Evolutionary conservation across 2,329 filamentous ascomycete genomes (phyloP), one percentile per base, ranked within the genome.

Genomic region (Verruconis gallopava): DNA sequence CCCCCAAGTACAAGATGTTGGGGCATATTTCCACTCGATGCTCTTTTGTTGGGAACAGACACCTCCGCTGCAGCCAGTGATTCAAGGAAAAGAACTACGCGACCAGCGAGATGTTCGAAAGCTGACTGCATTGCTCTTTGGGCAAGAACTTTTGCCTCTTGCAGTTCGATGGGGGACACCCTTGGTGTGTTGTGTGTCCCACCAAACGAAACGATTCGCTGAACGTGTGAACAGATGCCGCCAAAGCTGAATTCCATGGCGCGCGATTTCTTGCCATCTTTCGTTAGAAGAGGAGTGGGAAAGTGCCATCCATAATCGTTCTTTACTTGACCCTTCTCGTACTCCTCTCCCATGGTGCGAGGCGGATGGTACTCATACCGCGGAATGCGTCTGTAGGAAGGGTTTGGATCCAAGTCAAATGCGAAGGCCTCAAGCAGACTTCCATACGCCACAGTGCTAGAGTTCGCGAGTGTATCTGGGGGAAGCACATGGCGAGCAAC

Each of bases 71-170:
- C n/a, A n/a, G 25, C 6, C 25, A 30, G 6, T 9, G 25, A n/a
- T n/a, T 30, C 9, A 9, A 30, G 25, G n/a, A 30, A 9, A 34
- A 91, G 66, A 12, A 89, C 58, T 2, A 91, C 69, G 6, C 89
- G 73, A 48, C 77, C 81, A 1, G 76, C 79, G 19, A 96, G 67
- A 63, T 96, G 89, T 58, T 94, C 85, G 57, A 96, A 98, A 13
- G 80, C 77, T 2, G 86, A 68, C 25, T 78, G 73, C 80, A 95
- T 88, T 1, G 76, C 69, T 48, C 82, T 79, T 32, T 71, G 68
- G 1, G 83, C 89, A 34, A 98, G 67, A 2, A 68, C 65, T 20
- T 72, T 69, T 3, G 86, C 73, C 56, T 93, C 81, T 2, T 68
- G 62, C 2, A 73, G 49, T 9, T 59, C 57, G 55, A 82, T 64